A percentile compares a stretch with the other conserved stretches of the same genome.
These are phyloP conservation scores for Aspergillus ruber DNA, from an alignment of 2,329 filamentous ascomycete species.

Conservation along the genomic window DNA sequence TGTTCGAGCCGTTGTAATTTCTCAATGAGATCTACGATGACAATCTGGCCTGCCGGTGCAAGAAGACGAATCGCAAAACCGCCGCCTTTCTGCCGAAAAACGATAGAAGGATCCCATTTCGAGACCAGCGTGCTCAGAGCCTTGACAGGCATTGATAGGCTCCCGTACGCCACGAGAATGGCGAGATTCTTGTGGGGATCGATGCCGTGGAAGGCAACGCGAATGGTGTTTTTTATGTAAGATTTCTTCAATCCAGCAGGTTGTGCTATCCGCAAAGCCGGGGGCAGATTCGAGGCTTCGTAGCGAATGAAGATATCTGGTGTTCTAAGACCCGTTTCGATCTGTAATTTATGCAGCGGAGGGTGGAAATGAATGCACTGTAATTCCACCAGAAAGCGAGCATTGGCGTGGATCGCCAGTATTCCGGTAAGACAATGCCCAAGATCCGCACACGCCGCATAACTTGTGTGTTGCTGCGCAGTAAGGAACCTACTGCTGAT, in stretches of 20 bases:
- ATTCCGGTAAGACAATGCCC: slow-evolving; percentile 31
- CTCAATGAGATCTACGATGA: slow-evolving; percentile 30
- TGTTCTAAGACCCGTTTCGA: slow-evolving; percentile 25
- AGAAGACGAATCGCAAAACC: slow-evolving; percentile 35
- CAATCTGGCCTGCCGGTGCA: slow-evolving; percentile 28
- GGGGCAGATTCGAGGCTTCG: slow-evolving; percentile 23
- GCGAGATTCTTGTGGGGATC: slow-evolving; percentile 26
- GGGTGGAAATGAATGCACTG: slow-evolving; percentile 23
- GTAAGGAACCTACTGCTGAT: slow-evolving; percentile 23
- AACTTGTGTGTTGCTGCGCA: slow-evolving; percentile 13
- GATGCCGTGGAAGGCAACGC: slow-evolving; percentile 33
- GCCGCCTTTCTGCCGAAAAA: slow-evolving; percentile 26
- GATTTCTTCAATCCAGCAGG: slow-evolving; percentile 20
- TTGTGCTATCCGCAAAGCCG: slow-evolving; percentile 22
- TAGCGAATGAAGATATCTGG: slow-evolving; percentile 32
- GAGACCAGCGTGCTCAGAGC: slow-evolving; percentile 19
- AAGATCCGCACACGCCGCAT: slow-evolving; percentile 27
- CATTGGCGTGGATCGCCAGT: slow-evolving; percentile 33
- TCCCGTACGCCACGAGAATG: slow-evolving; percentile 32
- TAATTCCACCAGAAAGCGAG: slow-evolving; percentile 26
- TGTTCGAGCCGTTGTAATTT: slow-evolving; percentile 34
- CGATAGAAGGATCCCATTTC: slow-evolving; percentile 24
- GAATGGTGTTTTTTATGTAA: slow-evolving; percentile 29
- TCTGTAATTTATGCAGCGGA: slow-evolving; percentile 21
- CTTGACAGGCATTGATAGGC: slow-evolving; percentile 21